Evolutionary conservation across 2,329 filamentous ascomycete species (phyloP), one percentile per base, ranked within the genome.

Genomic region (Shiraia sp.): DNA sequence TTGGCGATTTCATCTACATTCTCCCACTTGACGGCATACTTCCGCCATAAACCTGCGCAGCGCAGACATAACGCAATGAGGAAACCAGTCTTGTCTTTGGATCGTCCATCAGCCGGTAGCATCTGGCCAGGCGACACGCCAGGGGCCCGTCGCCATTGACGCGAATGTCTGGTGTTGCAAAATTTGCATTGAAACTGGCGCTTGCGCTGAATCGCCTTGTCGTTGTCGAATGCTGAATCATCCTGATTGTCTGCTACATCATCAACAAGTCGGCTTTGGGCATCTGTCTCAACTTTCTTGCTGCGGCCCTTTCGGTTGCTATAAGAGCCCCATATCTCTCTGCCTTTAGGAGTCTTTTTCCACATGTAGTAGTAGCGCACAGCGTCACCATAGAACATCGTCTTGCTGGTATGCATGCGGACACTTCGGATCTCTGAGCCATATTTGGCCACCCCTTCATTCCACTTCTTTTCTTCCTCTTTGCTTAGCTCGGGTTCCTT

Each of bases 331-430:
- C 93, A 96, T 15, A 99, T 84, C 57, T 93, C 84, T 63, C 82
- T 85, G 28, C 93, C 93, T 44, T 86, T 84, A 2, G 86, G 80
- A 0, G 90, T 90, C 71, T 97, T 97, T 74, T 99, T 99, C 93
- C 93, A 99, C 53, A 88, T 88, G 67, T 99, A 99, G 71, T 97
- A 99, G 65, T 88, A 95, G 3, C 93, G 87, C 17, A 95, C 90
- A 48, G 96, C 86, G 44, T 89, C 82, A 36, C 86, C 84, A 48
- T 90, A 84, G 28, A 82, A 83, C 55, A 93, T 82, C 0, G 86
- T 88, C 69, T 90, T 91, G 41, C 61, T 67, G 59, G 96, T 88
- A 66, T 96, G 88, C 55, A 87, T 85, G 52, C 85, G 90, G 45
- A 97, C 86, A 32, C 81, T 80, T 53, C 89, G 81, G 58, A 95